These are phyloP conservation scores for Babesia caballi DNA, from an alignment of 169 alveolate genomes.

Conservation along the genomic window DNA sequence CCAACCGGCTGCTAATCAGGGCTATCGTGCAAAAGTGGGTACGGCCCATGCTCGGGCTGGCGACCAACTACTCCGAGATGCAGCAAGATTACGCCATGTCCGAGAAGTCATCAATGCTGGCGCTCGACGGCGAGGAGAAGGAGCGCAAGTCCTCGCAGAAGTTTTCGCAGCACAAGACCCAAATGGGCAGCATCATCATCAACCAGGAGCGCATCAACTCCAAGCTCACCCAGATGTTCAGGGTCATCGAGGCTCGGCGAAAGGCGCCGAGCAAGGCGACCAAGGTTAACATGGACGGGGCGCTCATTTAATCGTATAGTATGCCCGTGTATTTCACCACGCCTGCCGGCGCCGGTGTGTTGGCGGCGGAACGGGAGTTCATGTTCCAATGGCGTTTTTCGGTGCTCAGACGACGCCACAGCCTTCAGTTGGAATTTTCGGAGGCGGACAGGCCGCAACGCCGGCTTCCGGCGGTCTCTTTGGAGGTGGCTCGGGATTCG, in stretches of 20 bases:
- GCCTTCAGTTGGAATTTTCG: neutral
- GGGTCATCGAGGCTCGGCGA: slow-evolving; percentile 46
- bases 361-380: neutral
- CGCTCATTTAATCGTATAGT: neutral
- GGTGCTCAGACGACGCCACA: slow-evolving; percentile 3
- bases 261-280: slow-evolving; percentile 57
- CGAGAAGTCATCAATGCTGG: neutral
- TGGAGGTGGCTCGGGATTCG: neutral
- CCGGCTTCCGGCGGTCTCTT: neutral
- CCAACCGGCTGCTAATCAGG: slow-evolving; percentile 76
- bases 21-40: slow-evolving; percentile 81
- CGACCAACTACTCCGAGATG: slow-evolving; percentile 65
- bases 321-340: neutral
- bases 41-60: slow-evolving; percentile 77
- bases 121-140: slow-evolving; percentile 36
- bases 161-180: slow-evolving; percentile 10
- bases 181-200: slow-evolving; percentile 38
- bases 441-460: neutral
- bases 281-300: slow-evolving; percentile 55
- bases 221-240: slow-evolving; percentile 56
- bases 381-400: slow-evolving; percentile 6
- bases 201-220: slow-evolving; percentile 56
- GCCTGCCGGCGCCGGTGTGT: neutral
- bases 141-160: slow-evolving; percentile 29
- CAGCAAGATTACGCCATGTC: slow-evolving; percentile 29